A percentile compares a stretch with the other conserved stretches of the same genome.
phyloP scores from a whole-genome alignment of 2,329 filamentous ascomycete genomes.

The Neocucurbitaria cava region DNA sequence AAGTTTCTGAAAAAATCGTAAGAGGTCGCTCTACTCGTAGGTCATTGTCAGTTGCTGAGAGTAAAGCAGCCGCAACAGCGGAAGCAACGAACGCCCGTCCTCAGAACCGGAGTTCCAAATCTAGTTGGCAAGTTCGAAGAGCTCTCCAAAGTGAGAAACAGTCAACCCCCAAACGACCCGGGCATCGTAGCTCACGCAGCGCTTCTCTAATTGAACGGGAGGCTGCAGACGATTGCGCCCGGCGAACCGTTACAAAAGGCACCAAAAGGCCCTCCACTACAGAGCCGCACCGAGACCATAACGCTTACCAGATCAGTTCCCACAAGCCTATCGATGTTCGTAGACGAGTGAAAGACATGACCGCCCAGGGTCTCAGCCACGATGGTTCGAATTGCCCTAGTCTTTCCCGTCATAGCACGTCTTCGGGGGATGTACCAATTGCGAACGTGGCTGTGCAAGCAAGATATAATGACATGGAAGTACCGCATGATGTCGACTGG shows the following conservation, averaged over 20 bases:
- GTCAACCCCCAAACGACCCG: constrained; percentile 1
- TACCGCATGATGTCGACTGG: constrained; percentile 37
- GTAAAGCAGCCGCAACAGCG: constrained; percentile 13
- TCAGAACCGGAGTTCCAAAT: constrained; percentile 15
- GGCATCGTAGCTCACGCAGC: constrained; percentile 16
- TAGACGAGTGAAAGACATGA: constrained; percentile 13
- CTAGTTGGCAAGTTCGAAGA: constrained; percentile 33
- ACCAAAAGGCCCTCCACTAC: constrained; percentile 8
- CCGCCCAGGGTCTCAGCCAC: constrained; percentile 26
- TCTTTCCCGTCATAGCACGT: constrained; percentile 15
- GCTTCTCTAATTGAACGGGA: constrained; percentile 14
- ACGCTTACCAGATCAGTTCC: constrained; percentile 8
- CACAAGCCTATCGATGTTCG: constrained; percentile 11
- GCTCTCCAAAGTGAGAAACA: constrained; percentile 13
- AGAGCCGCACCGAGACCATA: background rate
- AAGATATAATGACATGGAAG: constrained; percentile 20
- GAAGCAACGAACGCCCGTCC: background rate
- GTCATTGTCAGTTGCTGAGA: constrained; percentile 27
- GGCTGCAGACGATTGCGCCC: background rate
- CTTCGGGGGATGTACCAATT: constrained; percentile 5
- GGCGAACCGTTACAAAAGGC: constrained; percentile 6
- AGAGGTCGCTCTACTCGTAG: constrained; percentile 17
- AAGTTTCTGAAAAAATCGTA: constrained; percentile 21
- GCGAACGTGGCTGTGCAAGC: constrained; percentile 19
- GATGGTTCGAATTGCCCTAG: constrained; percentile 29